Conservation (phyloP, 1,284 basidiomycete species). For the Malassezia cuniculi region DNA sequence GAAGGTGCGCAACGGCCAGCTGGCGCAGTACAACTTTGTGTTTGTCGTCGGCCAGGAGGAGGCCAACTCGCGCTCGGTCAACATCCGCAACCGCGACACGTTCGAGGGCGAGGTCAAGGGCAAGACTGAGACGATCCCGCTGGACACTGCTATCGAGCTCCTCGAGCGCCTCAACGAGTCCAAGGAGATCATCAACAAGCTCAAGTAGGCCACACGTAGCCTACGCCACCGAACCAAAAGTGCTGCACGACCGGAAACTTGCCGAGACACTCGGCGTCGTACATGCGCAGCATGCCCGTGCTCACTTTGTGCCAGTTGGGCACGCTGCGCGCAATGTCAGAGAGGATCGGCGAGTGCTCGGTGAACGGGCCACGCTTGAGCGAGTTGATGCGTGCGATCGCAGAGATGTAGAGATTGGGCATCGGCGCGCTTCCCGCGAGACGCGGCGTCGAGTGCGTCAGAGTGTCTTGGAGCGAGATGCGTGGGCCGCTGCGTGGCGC, state of each 20-base stretch:
- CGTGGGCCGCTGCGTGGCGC: slow-evolving; percentile 5
- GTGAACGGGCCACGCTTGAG: slow-evolving; percentile 31
- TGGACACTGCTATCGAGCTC: slow-evolving; percentile 23
- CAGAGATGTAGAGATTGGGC: slow-evolving; percentile 46
- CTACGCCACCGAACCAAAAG: slow-evolving; percentile 59
- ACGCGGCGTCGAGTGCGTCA: slow-evolving; percentile 1
- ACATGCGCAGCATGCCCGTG: slow-evolving; percentile 86
- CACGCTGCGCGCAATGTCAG: slow-evolving; percentile 72
- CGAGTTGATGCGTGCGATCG: slow-evolving; percentile 54
- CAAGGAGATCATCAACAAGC: slow-evolving; percentile 28
- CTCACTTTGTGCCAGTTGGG: slow-evolving; percentile 80
- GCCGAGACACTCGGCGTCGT: slow-evolving; percentile 81
- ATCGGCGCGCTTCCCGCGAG: background rate
- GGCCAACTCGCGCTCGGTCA: slow-evolving; percentile 69
- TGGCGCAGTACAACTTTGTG: slow-evolving; percentile 72
- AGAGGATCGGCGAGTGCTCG: slow-evolving; percentile 57
- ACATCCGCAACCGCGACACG: slow-evolving; percentile 62
- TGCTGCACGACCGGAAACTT: slow-evolving; percentile 97
- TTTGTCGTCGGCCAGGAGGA: slow-evolving; percentile 92
- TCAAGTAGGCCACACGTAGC: slow-evolving; percentile 20
- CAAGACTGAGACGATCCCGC: slow-evolving; percentile 35
- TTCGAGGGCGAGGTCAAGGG: slow-evolving; percentile 26
- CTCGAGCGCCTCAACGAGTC: slow-evolving; percentile 27
- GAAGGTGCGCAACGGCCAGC: slow-evolving; percentile 57
- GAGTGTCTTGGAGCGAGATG: slow-evolving; percentile 3